A percentile compares a stretch with the other conserved stretches of the same genome.
Conservation (phyloP, 2,329 filamentous ascomycete genomes). For the Cladosporium colombiae region DNA sequence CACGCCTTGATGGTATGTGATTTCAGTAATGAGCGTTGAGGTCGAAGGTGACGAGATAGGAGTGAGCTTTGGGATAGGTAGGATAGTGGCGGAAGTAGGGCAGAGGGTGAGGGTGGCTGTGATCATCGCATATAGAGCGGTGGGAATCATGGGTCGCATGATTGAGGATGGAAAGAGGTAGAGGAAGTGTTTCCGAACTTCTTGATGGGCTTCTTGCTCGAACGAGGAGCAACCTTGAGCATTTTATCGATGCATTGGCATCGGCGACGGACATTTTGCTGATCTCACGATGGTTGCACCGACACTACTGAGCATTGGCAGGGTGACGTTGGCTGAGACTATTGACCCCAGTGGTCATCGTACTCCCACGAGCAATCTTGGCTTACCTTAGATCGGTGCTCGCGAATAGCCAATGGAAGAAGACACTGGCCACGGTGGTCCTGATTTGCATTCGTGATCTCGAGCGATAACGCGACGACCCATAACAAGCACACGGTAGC, state of each 20-base stretch:
- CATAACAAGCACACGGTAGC: not conserved
- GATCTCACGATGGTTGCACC: constrained; percentile 12
- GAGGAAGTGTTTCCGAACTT: not conserved
- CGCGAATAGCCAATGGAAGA: not conserved
- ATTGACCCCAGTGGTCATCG: not conserved
- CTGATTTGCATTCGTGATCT: not conserved
- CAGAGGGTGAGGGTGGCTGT: constrained; percentile 9
- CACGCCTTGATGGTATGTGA: constrained; percentile 18
- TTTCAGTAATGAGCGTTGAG: not conserved
- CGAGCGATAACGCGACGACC: not conserved
- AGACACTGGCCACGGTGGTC: not conserved
- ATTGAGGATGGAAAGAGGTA: not conserved
- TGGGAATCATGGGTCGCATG: not conserved
- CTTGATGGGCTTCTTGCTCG: not conserved
- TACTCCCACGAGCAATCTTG: not conserved
- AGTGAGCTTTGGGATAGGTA: not conserved
- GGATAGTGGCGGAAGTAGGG: not conserved
- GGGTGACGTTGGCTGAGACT: constrained; percentile 11
- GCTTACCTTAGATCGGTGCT: not conserved
- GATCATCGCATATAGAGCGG: not conserved
- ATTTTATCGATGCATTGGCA: not conserved
- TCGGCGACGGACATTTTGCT: not conserved
- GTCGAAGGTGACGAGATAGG: not conserved
- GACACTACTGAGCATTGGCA: not conserved
- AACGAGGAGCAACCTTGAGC: not conserved